phyloP scores from a whole-genome alignment of 2,329 filamentous ascomycete genomes.

The Fusarium beomiforme region DNA sequence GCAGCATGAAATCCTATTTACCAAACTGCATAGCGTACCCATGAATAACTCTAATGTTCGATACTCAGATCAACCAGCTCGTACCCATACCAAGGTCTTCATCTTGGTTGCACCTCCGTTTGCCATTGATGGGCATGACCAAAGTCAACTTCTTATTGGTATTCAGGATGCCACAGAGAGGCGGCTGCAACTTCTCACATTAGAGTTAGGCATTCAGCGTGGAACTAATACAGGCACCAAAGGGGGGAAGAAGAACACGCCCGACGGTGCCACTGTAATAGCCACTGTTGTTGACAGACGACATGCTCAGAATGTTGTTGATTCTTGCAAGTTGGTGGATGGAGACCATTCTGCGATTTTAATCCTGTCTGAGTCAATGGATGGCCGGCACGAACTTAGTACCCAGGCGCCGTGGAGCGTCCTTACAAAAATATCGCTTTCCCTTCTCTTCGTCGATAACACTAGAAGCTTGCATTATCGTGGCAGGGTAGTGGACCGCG shows the following conservation, averaged over 20 bases:
- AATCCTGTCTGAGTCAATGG: slow-evolving; percentile 72
- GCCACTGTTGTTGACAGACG: slow-evolving; percentile 59
- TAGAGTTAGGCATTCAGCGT: slow-evolving; percentile 62
- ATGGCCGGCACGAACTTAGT: slow-evolving; percentile 73
- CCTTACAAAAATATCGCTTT: slow-evolving; percentile 72
- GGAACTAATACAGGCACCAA: slow-evolving; percentile 44
- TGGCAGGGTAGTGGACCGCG: slow-evolving; percentile 62
- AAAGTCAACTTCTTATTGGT: slow-evolving; percentile 70
- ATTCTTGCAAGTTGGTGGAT: slow-evolving; percentile 77
- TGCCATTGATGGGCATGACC: slow-evolving; percentile 62
- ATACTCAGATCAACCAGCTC: slow-evolving; percentile 65
- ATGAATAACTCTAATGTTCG: slow-evolving; percentile 69
- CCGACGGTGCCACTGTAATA: slow-evolving; percentile 38
- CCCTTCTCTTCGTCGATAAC: slow-evolving; percentile 68
- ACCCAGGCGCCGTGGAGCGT: slow-evolving; percentile 81
- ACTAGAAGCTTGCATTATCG: slow-evolving; percentile 67
- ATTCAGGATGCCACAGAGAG: slow-evolving; percentile 76
- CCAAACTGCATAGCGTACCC: slow-evolving; percentile 74
- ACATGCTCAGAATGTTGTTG: slow-evolving; percentile 73
- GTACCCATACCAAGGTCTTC: slow-evolving; percentile 70
- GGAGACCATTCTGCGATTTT: slow-evolving; percentile 74
- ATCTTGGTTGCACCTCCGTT: slow-evolving; percentile 70
- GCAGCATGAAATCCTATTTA: slow-evolving; percentile 76
- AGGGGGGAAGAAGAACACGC: slow-evolving; percentile 30
- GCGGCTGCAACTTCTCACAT: slow-evolving; percentile 72